phyloP scores from a whole-genome alignment of 345 rosid species.

The Eucalyptus tenuipes region DNA sequence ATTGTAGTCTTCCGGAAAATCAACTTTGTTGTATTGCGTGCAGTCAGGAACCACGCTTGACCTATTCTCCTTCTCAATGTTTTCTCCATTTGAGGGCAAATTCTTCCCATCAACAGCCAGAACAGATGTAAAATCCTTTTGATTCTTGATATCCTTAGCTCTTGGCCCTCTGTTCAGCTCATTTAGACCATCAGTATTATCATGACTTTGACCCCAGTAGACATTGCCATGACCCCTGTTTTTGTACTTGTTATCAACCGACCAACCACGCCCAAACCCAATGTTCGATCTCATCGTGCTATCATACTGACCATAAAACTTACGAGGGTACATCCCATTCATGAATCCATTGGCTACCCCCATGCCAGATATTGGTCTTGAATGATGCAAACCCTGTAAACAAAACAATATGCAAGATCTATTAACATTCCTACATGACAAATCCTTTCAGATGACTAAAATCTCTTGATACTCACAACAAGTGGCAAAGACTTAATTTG shows the following conservation, averaged over 20 bases:
- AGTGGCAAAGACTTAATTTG: neutral
- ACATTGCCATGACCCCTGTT: constrained; percentile 62
- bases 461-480: neutral
- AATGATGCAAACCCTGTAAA: constrained; percentile 49
- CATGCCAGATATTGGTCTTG: constrained; percentile 38
- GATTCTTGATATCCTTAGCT: constrained; percentile 61
- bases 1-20: constrained; percentile 37
- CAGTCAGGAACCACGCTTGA: constrained; percentile 5
- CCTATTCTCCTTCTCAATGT: constrained; percentile 7
- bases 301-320: constrained; percentile 60
- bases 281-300: constrained; percentile 44
- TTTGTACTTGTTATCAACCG: constrained; percentile 47
- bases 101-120: constrained; percentile 39
- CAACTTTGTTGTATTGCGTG: constrained; percentile 11
- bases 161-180: constrained; percentile 92
- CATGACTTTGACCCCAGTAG: constrained; percentile 49
- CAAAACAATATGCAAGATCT: neutral
- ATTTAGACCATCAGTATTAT: constrained; percentile 59
- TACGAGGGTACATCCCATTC: constrained; percentile 59
- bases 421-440: neutral
- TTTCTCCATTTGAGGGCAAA: constrained; percentile 7
- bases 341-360: constrained; percentile 45
- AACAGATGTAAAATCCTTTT: constrained; percentile 28
- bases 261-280: constrained; percentile 57
- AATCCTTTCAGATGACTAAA: neutral